These are phyloP conservation scores for Aureobasidium sp. DNA, from an alignment of 2,329 filamentous ascomycete genomes.

Conservation along the genomic window DNA sequence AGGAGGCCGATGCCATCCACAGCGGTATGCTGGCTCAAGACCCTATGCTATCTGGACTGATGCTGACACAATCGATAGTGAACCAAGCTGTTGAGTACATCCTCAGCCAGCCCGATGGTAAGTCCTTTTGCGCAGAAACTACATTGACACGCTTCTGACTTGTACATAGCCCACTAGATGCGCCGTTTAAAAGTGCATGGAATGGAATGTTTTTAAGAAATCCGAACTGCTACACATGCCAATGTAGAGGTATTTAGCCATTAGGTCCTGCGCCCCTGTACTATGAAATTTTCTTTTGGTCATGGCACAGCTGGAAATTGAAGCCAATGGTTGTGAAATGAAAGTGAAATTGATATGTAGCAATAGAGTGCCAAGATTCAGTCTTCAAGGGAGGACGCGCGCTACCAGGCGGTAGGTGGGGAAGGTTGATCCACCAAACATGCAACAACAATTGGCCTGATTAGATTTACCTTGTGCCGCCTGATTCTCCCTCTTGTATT, in stretches of 20 bases:
- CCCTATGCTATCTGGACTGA: not conserved
- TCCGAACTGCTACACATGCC: not conserved
- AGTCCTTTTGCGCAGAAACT: conserved; percentile 30
- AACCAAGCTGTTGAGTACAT: conserved; percentile 95
- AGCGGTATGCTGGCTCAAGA: conserved; percentile 57
- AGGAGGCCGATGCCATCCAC: conserved; percentile 90
- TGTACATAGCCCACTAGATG: conserved; percentile 23
- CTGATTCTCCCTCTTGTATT: not conserved
- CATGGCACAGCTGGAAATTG: not conserved
- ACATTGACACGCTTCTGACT: conserved; percentile 15
- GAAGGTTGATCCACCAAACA: conserved; percentile 6
- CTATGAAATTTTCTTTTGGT: conserved; percentile 12
- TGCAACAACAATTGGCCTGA: conserved; percentile 9
- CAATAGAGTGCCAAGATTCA: not conserved
- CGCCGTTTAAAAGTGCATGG: not conserved
- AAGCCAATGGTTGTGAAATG: not conserved
- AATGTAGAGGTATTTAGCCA: conserved; percentile 12
- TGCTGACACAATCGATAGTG: conserved; percentile 45
- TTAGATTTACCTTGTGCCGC: not conserved
- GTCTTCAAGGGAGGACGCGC: not conserved
- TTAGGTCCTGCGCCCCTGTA: conserved; percentile 5
- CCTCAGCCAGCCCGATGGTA: conserved; percentile 82
- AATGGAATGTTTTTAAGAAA: conserved; percentile 7
- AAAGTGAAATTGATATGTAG: not conserved
- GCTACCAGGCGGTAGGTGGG: not conserved